Evolutionary conservation across 148 eudicot species (phyloP).

Genomic region (Oxyria digyna): DNA sequence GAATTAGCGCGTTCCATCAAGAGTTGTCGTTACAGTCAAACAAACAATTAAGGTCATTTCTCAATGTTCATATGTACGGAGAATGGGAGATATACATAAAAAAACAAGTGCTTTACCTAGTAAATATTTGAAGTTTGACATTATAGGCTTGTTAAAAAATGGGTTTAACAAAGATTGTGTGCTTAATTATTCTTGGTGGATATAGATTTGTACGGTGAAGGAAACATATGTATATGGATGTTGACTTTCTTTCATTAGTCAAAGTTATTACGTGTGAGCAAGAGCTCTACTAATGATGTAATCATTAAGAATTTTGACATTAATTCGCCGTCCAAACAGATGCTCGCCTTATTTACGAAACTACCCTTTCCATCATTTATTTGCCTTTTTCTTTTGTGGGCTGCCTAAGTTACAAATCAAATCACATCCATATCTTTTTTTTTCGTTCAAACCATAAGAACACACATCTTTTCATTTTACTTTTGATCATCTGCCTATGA

Average conservation of each 20-base stretch:
- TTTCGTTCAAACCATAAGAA: not conserved
- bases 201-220: not conserved
- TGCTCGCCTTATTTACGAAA: not conserved
- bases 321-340: not conserved
- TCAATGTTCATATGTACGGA: too few relatives aligned
- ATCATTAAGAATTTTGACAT: not conserved
- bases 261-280: not conserved
- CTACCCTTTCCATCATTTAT: not conserved
- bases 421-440: not conserved
- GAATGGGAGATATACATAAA: too few relatives aligned
- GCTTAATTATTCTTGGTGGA: too few relatives aligned
- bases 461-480: not conserved
- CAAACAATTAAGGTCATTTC: too few relatives aligned
- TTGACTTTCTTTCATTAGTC: not conserved
- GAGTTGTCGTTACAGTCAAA: too few relatives aligned
- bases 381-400: not conserved
- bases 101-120: too few relatives aligned
- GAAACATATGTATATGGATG: not conserved
- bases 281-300: not conserved
- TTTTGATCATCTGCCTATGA: not conserved
- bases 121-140: not conserved
- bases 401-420: constrained; percentile 4
- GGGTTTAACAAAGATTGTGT: too few relatives aligned
- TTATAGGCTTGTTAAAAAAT: not conserved
- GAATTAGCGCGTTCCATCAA: too few relatives aligned